phyloP scores from a whole-genome alignment of 2,329 filamentous ascomycete genomes.

The Fusarium fracticaudum region DNA sequence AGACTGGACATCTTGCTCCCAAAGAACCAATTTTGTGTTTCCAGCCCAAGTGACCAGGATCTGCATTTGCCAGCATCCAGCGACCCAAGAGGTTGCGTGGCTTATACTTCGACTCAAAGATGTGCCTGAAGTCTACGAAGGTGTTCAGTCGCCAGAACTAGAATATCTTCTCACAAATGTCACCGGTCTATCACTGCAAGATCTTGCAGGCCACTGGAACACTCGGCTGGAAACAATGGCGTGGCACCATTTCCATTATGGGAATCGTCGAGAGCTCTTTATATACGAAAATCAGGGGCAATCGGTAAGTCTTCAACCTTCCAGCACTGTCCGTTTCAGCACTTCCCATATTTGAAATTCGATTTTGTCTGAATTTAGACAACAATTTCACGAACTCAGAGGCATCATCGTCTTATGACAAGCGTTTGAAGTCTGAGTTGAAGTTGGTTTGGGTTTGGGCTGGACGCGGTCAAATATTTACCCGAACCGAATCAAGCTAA shows the following conservation, averaged over 20 bases:
- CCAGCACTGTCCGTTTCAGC: not conserved
- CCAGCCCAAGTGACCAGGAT: not conserved
- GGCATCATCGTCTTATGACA: not conserved
- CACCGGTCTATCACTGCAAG: not conserved
- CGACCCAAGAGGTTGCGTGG: slow-evolving; percentile 3
- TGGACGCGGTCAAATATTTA: slow-evolving; percentile 14
- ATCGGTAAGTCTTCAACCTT: not conserved
- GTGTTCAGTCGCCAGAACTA: not conserved
- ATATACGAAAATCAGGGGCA: slow-evolving; percentile 2
- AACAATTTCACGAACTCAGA: not conserved
- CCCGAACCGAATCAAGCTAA: slow-evolving; percentile 23
- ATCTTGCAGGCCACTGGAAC: not conserved
- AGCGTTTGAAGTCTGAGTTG: not conserved
- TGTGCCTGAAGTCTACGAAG: not conserved
- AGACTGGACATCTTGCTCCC: not conserved
- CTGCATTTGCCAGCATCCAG: not conserved
- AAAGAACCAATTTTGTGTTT: not conserved
- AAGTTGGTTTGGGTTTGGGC: not conserved
- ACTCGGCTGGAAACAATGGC: not conserved
- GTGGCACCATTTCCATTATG: not conserved
- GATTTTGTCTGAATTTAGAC: not conserved
- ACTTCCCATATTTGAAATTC: not conserved
- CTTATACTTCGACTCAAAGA: not conserved
- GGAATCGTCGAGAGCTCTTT: not conserved
- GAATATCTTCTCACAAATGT: not conserved